These are phyloP conservation scores for Nakazawaea anatomiae DNA, from an alignment of 805 yeast genomes.

Conservation along the genomic window DNA sequence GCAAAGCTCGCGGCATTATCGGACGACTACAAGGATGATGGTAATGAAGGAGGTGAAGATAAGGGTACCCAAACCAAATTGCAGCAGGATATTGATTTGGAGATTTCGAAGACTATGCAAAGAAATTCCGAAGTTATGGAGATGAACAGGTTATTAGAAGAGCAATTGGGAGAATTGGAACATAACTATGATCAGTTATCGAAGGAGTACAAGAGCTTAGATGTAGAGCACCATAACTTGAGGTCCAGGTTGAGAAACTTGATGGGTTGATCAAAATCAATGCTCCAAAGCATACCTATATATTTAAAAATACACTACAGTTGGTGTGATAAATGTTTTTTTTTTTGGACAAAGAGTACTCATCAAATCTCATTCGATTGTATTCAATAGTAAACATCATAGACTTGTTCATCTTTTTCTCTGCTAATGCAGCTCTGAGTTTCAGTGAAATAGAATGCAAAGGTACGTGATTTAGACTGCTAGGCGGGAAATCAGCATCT, in stretches of 20 bases:
- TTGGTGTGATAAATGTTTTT: no score
- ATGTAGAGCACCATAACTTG: constrained; percentile 21
- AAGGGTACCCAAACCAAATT: constrained; percentile 8
- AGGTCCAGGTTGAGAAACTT: constrained; percentile 15
- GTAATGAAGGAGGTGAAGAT: constrained; percentile 10
- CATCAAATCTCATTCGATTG: no score
- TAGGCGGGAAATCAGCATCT: no score
- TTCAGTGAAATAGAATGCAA: no score
- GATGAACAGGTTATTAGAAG: constrained; percentile 51
- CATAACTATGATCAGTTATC: constrained; percentile 17
- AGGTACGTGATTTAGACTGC: no score
- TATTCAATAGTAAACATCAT: no score
- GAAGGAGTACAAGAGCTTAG: constrained; percentile 30
- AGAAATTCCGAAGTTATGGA: constrained; percentile 64
- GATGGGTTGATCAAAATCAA: constrained; percentile 3
- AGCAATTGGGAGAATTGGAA: constrained; percentile 39
- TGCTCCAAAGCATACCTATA: no score
- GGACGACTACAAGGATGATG: constrained; percentile 11
- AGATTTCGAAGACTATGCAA: constrained; percentile 53
- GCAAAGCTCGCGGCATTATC: constrained; percentile 30
- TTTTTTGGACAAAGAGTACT: no score
- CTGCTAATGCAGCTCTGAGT: no score
- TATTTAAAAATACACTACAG: no score
- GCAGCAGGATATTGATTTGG: constrained; percentile 33
- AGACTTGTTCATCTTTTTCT: no score